phyloP scores from a whole-genome alignment of 805 yeast genomes.

The Cyberlindnera subsufficiens region DNA sequence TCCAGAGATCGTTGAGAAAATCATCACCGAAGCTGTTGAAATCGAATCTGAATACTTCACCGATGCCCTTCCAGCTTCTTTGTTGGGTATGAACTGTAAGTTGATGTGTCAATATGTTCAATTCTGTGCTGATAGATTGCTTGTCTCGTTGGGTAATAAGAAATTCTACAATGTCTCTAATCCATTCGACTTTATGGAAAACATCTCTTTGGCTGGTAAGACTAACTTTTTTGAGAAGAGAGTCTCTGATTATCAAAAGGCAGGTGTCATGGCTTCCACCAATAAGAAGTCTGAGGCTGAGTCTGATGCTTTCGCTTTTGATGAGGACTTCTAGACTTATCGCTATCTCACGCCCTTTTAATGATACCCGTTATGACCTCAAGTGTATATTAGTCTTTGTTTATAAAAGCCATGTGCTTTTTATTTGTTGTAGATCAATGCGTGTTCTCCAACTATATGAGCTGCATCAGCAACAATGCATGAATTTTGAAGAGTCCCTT shows the following conservation, averaged over 20 bases:
- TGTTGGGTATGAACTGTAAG: conserved; percentile 90
- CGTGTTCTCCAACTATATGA: too few species aligned
- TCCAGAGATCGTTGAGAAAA: conserved; percentile 68
- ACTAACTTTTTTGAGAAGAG: conserved; percentile 99
- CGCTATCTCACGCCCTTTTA: background rate
- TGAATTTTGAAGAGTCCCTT: too few species aligned
- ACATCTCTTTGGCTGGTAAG: conserved; percentile 96
- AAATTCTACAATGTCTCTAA: conserved; percentile 82
- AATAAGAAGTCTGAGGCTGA: conserved; percentile 39
- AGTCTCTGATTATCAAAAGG: conserved; percentile 97
- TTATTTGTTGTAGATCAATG: too few species aligned
- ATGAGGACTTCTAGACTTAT: conserved; percentile 75
- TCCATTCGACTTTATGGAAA: conserved; percentile 99
- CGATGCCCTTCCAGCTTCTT: conserved; percentile 89
- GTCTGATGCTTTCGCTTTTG: conserved; percentile 67
- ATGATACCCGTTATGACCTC: conserved; percentile 1
- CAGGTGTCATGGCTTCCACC: conserved; percentile 92
- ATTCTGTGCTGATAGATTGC: conserved; percentile 93
- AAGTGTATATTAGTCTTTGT: background rate
- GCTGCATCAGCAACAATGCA: too few species aligned
- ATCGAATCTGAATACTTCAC: conserved; percentile 93
- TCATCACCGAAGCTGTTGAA: conserved; percentile 90
- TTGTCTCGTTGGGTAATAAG: conserved; percentile 85
- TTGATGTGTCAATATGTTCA: conserved; percentile 98
- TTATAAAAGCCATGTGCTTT: background rate